Percentiles rank a stretch among this genome's conserved stretches.
Evolutionary conservation across 768 basidiomycete species (phyloP).

Genomic region (Tylopilus rubrobrunneus): DNA sequence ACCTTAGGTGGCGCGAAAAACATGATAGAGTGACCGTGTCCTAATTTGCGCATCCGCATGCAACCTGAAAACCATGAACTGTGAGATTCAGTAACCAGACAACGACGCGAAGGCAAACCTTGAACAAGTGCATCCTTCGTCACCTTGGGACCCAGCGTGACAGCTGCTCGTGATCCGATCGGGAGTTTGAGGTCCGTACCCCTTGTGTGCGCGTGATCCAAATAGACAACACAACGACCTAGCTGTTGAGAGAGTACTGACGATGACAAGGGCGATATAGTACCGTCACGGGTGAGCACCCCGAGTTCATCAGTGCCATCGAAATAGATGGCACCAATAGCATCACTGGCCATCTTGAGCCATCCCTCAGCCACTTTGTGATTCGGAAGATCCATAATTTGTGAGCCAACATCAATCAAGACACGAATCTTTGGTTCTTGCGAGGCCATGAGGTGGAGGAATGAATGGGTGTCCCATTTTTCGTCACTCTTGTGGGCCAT

Average conservation of each 20-base stretch:
- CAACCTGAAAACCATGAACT: conserved; percentile 32
- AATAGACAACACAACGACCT: conserved; percentile 31
- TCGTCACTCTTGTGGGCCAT: too few species aligned
- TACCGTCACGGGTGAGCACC: conserved; percentile 18
- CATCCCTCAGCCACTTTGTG: too few species aligned
- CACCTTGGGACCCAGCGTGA: conserved; percentile 34
- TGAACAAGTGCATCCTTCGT: conserved; percentile 34
- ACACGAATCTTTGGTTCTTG: too few species aligned
- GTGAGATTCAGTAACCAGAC: background rate
- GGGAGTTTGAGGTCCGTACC: conserved; percentile 37
- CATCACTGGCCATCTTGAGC: too few species aligned
- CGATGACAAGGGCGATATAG: conserved; percentile 15
- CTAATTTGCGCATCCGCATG: conserved; percentile 44
- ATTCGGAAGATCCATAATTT: too few species aligned
- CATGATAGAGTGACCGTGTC: conserved; percentile 41
- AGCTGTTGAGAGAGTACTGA: conserved; percentile 29
- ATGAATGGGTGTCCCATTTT: too few species aligned
- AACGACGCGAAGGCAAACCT: conserved; percentile 16
- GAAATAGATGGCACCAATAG: conserved; percentile 2
- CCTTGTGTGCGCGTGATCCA: conserved; percentile 36
- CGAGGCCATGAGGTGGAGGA: too few species aligned
- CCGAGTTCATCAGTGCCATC: background rate
- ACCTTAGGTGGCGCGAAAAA: conserved; percentile 42
- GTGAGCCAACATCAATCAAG: too few species aligned
- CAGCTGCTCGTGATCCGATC: conserved; percentile 27